A percentile compares a stretch with the other conserved stretches of the same genome.
These are phyloP conservation scores for Penicillium manginii DNA, from an alignment of 495 filamentous ascomycete genomes.

Conservation along the genomic window DNA sequence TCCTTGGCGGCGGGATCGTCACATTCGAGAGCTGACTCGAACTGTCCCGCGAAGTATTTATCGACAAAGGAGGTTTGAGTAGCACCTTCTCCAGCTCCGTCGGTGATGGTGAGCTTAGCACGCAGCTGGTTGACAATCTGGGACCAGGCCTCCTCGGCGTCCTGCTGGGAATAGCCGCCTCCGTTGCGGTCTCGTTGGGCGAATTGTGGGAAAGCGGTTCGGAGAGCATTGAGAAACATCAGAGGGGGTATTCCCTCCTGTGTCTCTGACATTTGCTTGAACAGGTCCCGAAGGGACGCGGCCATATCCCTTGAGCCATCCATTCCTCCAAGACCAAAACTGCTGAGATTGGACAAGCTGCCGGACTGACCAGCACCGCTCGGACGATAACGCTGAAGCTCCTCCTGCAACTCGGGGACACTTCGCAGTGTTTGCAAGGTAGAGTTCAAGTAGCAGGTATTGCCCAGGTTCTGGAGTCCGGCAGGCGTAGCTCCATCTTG, in stretches of 20 bases:
- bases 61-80: slow-evolving; percentile 77
- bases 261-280: slow-evolving; percentile 91
- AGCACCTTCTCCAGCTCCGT: slow-evolving; percentile 46
- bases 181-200: slow-evolving; percentile 81
- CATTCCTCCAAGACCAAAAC: slow-evolving; percentile 63
- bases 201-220: slow-evolving; percentile 88
- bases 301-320: slow-evolving; percentile 73
- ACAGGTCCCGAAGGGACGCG: slow-evolving; percentile 79
- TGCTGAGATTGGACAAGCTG: slow-evolving; percentile 52
- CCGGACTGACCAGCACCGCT: slow-evolving; percentile 38
- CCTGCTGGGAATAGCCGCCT: slow-evolving; percentile 88
- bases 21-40: slow-evolving; percentile 76
- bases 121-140: slow-evolving; percentile 89
- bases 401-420: slow-evolving; percentile 88
- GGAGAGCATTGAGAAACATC: slow-evolving; percentile 81
- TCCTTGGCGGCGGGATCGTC: slow-evolving; percentile 80
- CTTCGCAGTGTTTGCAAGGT: slow-evolving; percentile 86
- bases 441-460: slow-evolving; percentile 98
- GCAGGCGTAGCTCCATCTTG: slow-evolving; percentile 83
- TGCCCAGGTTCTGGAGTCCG: slow-evolving; percentile 89
- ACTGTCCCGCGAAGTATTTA: slow-evolving; percentile 83
- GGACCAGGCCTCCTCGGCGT: slow-evolving; percentile 98
- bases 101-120: slow-evolving; percentile 72
- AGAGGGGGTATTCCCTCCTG: slow-evolving; percentile 86
- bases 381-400: slow-evolving; percentile 70